Conservation (phyloP, 345 rosid species). For the Trapa bicornis region DNA sequence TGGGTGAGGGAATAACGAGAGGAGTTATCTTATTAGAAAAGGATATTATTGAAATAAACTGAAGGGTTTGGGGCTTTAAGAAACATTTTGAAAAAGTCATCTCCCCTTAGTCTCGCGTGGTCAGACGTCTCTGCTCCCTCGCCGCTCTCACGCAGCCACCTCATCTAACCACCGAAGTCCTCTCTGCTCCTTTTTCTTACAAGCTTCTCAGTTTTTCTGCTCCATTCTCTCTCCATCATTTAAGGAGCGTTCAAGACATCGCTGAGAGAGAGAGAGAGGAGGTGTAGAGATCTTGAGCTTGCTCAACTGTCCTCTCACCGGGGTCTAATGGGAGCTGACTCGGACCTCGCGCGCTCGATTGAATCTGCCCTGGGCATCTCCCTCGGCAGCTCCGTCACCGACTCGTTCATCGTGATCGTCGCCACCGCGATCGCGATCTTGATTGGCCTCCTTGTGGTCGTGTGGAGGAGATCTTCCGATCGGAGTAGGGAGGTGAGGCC, state of each 20-base stretch:
- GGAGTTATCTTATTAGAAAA: no score
- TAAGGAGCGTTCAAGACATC: neutral
- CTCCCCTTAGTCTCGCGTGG: no score
- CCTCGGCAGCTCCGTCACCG: constrained; percentile 27
- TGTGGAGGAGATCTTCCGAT: constrained; percentile 49
- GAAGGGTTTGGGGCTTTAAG: no score
- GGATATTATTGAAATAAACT: no score
- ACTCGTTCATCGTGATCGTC: constrained; percentile 31
- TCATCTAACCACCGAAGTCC: no score
- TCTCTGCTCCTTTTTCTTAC: neutral
- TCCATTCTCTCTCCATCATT: neutral
- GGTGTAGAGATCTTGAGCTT: neutral
- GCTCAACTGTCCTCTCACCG: no score
- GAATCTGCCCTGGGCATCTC: constrained; percentile 9
- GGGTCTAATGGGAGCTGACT: constrained; percentile 3
- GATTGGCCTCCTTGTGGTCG: constrained; percentile 35
- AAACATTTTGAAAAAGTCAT: no score
- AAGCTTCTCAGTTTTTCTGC: neutral
- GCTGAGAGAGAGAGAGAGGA: neutral
- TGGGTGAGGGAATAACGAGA: no score
- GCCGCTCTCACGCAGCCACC: no score
- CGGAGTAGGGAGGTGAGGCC: constrained; percentile 40
- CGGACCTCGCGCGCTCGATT: constrained; percentile 2
- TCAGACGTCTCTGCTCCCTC: no score
- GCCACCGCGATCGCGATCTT: constrained; percentile 49